Evolutionary conservation across 495 filamentous ascomycete genomes (phyloP).

Genomic region (Gamarada debralockiae): DNA sequence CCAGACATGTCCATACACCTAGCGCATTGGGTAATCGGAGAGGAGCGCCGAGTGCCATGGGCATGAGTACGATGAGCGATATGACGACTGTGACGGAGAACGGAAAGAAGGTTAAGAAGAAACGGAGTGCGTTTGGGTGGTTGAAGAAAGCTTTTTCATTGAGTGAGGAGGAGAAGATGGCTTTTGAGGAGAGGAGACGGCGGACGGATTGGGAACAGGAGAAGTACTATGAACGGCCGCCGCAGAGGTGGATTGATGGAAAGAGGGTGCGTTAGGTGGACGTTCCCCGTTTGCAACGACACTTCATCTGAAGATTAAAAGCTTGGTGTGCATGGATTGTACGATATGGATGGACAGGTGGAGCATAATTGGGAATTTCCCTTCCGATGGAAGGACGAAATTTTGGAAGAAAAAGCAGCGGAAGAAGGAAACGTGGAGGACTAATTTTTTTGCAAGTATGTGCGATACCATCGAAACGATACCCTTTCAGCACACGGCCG

Average conservation of each 20-base stretch:
- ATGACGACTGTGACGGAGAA: conserved; percentile 20
- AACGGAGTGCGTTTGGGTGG: conserved; percentile 56
- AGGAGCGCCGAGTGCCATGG: conserved; percentile 34
- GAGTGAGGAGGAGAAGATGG: conserved; percentile 50
- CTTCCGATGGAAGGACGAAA: too few relatives aligned
- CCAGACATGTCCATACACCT: conserved; percentile 34
- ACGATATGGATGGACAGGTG: too few relatives aligned
- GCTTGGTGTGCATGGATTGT: too few relatives aligned
- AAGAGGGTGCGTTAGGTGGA: background rate
- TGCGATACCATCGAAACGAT: too few relatives aligned
- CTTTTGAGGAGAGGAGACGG: conserved; percentile 43
- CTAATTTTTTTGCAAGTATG: too few relatives aligned
- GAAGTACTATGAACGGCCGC: conserved; percentile 1
- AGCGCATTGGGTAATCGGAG: conserved; percentile 36
- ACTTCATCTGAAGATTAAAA: too few relatives aligned
- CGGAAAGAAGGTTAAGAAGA: conserved; percentile 47
- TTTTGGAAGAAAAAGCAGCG: too few relatives aligned
- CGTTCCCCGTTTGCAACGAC: too few relatives aligned
- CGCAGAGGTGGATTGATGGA: conserved; percentile 4
- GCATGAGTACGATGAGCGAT: conserved; percentile 38
- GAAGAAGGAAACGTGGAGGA: too few relatives aligned
- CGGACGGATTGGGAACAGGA: background rate
- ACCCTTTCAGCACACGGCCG: too few relatives aligned
- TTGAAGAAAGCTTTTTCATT: conserved; percentile 54
- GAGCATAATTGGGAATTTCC: too few relatives aligned